Conservation (phyloP, 1,139 yeast genomes). For the Pichia inconspicua region DNA sequence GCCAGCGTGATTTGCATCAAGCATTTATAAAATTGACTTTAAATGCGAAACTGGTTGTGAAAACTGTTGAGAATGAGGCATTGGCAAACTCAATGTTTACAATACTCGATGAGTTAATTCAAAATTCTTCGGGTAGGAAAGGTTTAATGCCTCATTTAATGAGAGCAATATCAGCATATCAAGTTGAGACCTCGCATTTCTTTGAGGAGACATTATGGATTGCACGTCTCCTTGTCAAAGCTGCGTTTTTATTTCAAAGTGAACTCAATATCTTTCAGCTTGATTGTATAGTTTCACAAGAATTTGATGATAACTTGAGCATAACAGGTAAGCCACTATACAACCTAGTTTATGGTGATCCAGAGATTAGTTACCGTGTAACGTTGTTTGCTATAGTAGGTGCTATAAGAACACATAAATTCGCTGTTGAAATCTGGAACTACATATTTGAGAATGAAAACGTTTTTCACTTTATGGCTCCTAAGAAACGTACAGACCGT, state of each 20-base stretch:
- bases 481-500: conserved; percentile 54
- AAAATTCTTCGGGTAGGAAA: conserved; percentile 56
- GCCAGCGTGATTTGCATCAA: conserved; percentile 58
- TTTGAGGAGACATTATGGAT: conserved; percentile 48
- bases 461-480: conserved; percentile 38
- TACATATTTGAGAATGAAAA: conserved; percentile 36
- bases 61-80: conserved; percentile 24
- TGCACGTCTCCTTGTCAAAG: conserved; percentile 40
- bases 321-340: conserved; percentile 35
- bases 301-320: conserved; percentile 37
- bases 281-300: conserved; percentile 47
- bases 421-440: conserved; percentile 36
- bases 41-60: conserved; percentile 26
- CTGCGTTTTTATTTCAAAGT: conserved; percentile 46
- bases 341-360: conserved; percentile 45
- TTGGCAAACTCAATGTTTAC: conserved; percentile 28
- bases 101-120: conserved; percentile 40
- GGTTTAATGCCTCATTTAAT: conserved; percentile 58
- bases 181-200: conserved; percentile 25
- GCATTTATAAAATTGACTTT: conserved; percentile 43
- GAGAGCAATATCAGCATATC: conserved; percentile 35
- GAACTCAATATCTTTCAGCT: conserved; percentile 50
- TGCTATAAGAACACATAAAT: conserved; percentile 26
- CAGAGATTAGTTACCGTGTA: conserved; percentile 51
- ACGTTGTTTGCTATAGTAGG: conserved; percentile 40